Base-by-base conservation (phyloP, 202 grass and related monocot genomes). In the Digitaria exilis region DNA sequence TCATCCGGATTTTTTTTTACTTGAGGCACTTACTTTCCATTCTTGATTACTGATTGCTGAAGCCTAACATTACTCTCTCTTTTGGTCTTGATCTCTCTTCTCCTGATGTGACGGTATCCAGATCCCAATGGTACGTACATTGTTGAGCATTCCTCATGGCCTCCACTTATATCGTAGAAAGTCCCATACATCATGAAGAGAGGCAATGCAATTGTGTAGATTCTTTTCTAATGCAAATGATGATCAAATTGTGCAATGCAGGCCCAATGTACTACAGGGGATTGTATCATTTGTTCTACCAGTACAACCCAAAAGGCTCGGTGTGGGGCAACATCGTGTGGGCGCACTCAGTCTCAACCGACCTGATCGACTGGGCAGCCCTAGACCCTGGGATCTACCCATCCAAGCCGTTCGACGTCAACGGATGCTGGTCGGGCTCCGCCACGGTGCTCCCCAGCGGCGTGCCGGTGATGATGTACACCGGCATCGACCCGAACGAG, bases 351-450 rank as follows among this genome's bases (percentile, higher is more conserved):
- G 82, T 95, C 3, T 92, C 93, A 0, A 90, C 43, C 0, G 93
- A 95, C 65, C 79, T 95, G 21, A 92, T 95, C 42, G 89, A 95
- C 71, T 95, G 90, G 93, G 45, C 59, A 18, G 85, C 90, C 0
- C 54, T 95, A 1, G 80, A 84, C 21, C 87, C 85, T 0, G 90
- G 61, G 32, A 88, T 95, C 58, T 87, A 88, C 54, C 90, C 86
- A 0, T 44, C 88, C 4, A 87, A 80, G 64, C 63, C 69, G 15
- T 96, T 93, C 35, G 90, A 96, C 68, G 26, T 51, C 46, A 84
- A 82, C 2, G 93, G 90, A 18, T 96, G 93, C 86, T 96, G 93
- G 90, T 96, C 90, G 0, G 93, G 93, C 21, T 96, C 93, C 25
- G 67, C 88, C 80, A 96, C 93, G 29, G 35, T 95, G 35, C 78